These are phyloP conservation scores for Rhizopus microsporus DNA, from an alignment of 371 early-diverging fungal species.

Conservation along the genomic window DNA sequence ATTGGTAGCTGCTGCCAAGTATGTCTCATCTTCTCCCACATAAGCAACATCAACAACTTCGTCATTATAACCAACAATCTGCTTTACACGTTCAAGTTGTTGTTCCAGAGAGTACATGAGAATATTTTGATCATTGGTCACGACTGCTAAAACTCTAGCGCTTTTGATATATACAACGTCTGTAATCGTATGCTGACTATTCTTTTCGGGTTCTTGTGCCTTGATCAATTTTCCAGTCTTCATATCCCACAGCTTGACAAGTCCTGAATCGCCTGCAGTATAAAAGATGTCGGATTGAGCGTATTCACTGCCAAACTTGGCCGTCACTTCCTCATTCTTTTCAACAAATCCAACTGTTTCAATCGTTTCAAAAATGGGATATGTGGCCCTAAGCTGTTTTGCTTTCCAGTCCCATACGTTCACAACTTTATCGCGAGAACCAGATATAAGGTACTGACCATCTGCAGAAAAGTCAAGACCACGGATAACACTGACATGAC, in stretches of 20 bases:
- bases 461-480: constrained; percentile 81
- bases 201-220: constrained; percentile 60
- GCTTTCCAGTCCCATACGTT: constrained; percentile 87
- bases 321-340: constrained; percentile 33
- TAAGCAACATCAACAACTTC: constrained; percentile 88
- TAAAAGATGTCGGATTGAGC: constrained; percentile 64
- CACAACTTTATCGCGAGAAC: constrained; percentile 93
- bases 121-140: constrained; percentile 92
- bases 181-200: constrained; percentile 67
- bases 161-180: constrained; percentile 66
- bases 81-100: constrained; percentile 64
- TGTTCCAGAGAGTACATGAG: constrained; percentile 67
- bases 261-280: constrained; percentile 83
- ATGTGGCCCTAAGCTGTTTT: constrained; percentile 72
- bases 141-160: constrained; percentile 62
- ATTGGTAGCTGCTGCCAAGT: constrained; percentile 91
- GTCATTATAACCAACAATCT: constrained; percentile 95
- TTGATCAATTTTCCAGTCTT: constrained; percentile 61
- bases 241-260: constrained; percentile 76
- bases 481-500: constrained; percentile 91
- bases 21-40: constrained; percentile 68
- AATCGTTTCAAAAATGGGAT: constrained; percentile 82
- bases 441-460: constrained; percentile 79
- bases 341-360: constrained; percentile 75
- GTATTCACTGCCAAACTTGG: constrained; percentile 41